These are phyloP conservation scores for Aspergillus fischeri DNA, from an alignment of 2,329 filamentous ascomycete species.

Conservation along the genomic window DNA sequence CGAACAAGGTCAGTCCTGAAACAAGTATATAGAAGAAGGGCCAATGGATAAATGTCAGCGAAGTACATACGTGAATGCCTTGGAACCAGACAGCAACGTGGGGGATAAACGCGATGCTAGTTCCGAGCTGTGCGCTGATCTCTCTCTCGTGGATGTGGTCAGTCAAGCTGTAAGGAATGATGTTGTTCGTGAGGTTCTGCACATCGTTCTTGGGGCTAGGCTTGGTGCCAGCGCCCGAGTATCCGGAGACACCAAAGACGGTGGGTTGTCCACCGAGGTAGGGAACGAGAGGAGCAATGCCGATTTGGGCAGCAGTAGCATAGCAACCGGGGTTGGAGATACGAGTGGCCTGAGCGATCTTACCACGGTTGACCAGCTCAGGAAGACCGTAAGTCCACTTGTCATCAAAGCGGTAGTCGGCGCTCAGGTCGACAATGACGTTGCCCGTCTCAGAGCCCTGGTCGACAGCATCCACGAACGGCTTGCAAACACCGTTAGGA, in stretches of 20 bases:
- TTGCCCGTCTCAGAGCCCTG: constrained; percentile 64
- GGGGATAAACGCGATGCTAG: constrained; percentile 76
- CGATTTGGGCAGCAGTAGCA: constrained; percentile 86
- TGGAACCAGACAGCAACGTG: constrained; percentile 98
- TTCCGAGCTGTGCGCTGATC: constrained; percentile 73
- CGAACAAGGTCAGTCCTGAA: constrained; percentile 13
- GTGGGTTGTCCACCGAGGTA: constrained; percentile 75
- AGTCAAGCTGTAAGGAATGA: constrained; percentile 86
- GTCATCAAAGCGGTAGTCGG: constrained; percentile 86
- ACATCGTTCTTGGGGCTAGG: constrained; percentile 92
- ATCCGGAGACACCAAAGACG: constrained; percentile 87
- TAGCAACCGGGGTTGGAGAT: constrained; percentile 96
- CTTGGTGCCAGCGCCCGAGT: constrained; percentile 93
- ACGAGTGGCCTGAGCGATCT: constrained; percentile 72
- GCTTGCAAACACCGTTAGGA: constrained; percentile 90
- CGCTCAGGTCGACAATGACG: constrained; percentile 89
- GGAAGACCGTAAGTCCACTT: constrained; percentile 88
- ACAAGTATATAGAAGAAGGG: neutral
- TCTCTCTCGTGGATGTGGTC: constrained; percentile 95
- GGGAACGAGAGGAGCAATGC: constrained; percentile 75
- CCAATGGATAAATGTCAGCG: neutral
- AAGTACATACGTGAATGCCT: constrained; percentile 65
- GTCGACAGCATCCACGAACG: constrained; percentile 85
- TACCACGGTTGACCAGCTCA: constrained; percentile 72
- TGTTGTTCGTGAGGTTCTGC: constrained; percentile 73